phyloP scores from a whole-genome alignment of 2,329 filamentous ascomycete genomes.

The Pseudogymnoascus sp. region DNA sequence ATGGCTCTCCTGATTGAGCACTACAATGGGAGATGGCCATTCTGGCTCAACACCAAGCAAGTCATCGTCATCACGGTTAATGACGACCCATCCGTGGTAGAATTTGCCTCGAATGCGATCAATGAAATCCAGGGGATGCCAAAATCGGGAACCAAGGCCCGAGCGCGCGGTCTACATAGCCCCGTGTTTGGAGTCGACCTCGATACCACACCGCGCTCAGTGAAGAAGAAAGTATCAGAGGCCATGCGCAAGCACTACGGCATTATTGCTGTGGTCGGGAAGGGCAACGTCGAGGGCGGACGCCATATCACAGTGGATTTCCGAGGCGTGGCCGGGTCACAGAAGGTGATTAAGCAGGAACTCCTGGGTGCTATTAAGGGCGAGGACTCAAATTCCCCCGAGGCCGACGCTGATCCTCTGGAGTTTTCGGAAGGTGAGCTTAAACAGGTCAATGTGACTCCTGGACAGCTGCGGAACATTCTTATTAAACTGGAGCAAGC shows the following conservation, averaged over 20 bases:
- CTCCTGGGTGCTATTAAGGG: not conserved
- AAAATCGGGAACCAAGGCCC: constrained; percentile 18
- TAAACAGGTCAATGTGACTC: constrained; percentile 14
- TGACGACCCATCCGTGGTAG: constrained; percentile 34
- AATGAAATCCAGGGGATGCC: constrained; percentile 14
- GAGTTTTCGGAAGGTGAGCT: constrained; percentile 12
- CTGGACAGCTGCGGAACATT: constrained; percentile 15
- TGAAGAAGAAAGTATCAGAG: constrained; percentile 63
- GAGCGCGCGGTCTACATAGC: constrained; percentile 38
- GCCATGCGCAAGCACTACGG: constrained; percentile 67
- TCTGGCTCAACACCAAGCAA: constrained; percentile 80
- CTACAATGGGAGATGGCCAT: constrained; percentile 72
- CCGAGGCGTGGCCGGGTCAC: constrained; percentile 26
- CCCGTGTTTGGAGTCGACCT: constrained; percentile 62
- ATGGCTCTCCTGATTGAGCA: constrained; percentile 81
- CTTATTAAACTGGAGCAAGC: constrained; percentile 12
- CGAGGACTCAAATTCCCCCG: not conserved
- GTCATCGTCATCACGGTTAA: constrained; percentile 67
- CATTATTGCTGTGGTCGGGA: constrained; percentile 64
- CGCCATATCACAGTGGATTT: constrained; percentile 43
- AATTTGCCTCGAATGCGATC: constrained; percentile 17
- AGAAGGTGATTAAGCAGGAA: constrained; percentile 8
- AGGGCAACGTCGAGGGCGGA: constrained; percentile 50
- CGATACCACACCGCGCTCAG: constrained; percentile 52
- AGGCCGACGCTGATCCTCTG: not conserved